Evolutionary conservation across 1,284 basidiomycete species (phyloP).

Genomic region (Testicularia cyperi): DNA sequence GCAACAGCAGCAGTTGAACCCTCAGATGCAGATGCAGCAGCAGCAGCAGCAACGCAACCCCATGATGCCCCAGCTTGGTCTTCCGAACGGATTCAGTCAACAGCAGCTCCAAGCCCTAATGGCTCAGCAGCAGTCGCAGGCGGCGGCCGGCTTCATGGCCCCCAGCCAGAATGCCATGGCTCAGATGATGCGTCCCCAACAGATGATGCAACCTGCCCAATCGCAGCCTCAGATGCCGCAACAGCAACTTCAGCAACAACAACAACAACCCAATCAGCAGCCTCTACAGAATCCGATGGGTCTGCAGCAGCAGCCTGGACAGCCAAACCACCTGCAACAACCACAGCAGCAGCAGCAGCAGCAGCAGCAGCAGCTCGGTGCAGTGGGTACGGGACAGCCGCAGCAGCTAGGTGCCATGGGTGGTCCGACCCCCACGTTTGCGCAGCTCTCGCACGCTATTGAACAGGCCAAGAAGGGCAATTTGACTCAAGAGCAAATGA

Average conservation of each 20-base stretch:
- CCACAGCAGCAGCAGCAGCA: conserved; percentile 3
- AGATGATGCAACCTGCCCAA: conserved; percentile 26
- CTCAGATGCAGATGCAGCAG: conserved; percentile 4
- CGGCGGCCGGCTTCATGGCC: conserved; percentile 14
- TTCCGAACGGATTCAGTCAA: conserved; percentile 33
- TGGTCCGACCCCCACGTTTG: conserved; percentile 23
- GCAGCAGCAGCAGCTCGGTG: conserved; percentile 11
- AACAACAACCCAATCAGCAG: conserved; percentile 6
- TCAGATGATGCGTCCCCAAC: conserved; percentile 6
- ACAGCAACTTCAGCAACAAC: conserved; percentile 19
- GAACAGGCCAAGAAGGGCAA: conserved; percentile 43
- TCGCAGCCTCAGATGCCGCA: conserved; percentile 16
- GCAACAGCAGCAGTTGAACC: conserved; percentile 27
- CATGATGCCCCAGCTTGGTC: conserved; percentile 33
- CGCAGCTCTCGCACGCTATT: conserved; percentile 36
- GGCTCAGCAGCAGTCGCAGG: conserved; percentile 37
- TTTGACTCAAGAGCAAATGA: conserved; percentile 39
- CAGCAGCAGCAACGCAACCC: conserved; percentile 37
- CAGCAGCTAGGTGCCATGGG: conserved; percentile 13
- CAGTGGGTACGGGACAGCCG: conserved; percentile 6
- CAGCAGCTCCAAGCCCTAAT: conserved; percentile 38
- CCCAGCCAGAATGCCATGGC: conserved; percentile 21
- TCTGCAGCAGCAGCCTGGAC: conserved; percentile 7
- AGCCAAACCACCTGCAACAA: conserved; percentile 3
- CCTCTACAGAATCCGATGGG: conserved; percentile 6